Percentiles rank a stretch among this genome's conserved stretches.
These are phyloP conservation scores for Luzula sylvatica DNA, from an alignment of 176 grass and related monocot species.

Conservation along the genomic window DNA sequence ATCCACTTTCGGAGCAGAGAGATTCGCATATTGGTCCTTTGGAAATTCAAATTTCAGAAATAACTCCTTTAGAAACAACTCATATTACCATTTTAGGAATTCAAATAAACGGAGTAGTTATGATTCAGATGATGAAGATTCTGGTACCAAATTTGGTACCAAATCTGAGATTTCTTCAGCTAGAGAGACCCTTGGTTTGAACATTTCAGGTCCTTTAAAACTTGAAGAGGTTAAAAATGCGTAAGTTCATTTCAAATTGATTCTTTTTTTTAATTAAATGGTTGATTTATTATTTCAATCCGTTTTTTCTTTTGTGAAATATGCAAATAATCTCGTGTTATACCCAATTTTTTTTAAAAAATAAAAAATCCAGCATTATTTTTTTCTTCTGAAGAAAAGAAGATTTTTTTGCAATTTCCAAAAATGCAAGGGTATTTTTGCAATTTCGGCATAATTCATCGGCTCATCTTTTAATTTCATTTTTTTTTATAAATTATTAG, in stretches of 20 bases:
- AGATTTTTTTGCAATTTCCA: no score
- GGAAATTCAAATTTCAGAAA: constrained; percentile 40
- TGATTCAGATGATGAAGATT: constrained; percentile 11
- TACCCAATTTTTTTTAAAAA: no score
- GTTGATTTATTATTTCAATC: constrained; percentile 1
- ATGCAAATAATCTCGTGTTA: constrained; percentile 7
- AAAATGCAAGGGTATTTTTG: no score
- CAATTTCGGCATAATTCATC: no score
- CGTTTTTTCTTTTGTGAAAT: constrained; percentile 8
- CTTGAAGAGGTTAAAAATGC: constrained; percentile 93
- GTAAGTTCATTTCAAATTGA: constrained; percentile 41
- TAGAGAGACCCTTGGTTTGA: constrained; percentile 66
- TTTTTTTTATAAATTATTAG: constrained; percentile 26
- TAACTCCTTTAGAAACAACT: constrained; percentile 21
- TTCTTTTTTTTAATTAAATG: constrained; percentile 1
- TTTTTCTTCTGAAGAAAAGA: no score
- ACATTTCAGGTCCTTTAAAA: constrained; percentile 55
- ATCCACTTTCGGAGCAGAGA: constrained; percentile 36
- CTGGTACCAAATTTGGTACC: constrained; percentile 9
- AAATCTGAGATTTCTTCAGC: constrained; percentile 43
- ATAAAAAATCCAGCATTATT: no score
- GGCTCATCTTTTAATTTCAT: constrained; percentile 11
- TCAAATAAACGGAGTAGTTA: constrained; percentile 49
- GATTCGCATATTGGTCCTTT: constrained; percentile 62
- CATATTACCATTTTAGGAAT: constrained; percentile 20